Evolutionary conservation across 1,139 yeast genomes (phyloP).

Genomic region (Geotrichum macrosporum): DNA sequence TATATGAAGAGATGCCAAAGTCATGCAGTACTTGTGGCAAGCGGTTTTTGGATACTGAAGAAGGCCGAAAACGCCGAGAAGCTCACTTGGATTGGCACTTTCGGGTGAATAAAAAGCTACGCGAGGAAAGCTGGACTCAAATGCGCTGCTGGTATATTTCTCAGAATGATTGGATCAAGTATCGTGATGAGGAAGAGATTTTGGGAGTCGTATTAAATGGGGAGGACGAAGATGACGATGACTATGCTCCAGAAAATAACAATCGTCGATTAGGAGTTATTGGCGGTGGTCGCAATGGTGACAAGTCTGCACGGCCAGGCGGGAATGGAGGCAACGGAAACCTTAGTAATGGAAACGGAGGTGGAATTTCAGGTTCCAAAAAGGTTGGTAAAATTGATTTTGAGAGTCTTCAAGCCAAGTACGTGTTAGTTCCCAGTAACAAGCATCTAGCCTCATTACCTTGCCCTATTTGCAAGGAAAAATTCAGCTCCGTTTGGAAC

Average conservation of each 20-base stretch:
- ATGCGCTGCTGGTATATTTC: constrained; percentile 80
- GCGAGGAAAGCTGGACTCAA: constrained; percentile 50
- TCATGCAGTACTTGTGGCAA: constrained; percentile 91
- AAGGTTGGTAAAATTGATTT: constrained; percentile 19
- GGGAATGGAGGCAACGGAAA: constrained; percentile 17
- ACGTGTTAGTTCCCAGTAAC: constrained; percentile 59
- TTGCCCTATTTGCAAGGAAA: constrained; percentile 87
- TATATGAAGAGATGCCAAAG: constrained; percentile 62
- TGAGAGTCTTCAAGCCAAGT: constrained; percentile 31
- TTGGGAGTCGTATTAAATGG: constrained; percentile 36
- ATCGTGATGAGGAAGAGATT: constrained; percentile 58
- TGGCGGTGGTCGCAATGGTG: constrained; percentile 22
- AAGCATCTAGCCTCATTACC: constrained; percentile 62
- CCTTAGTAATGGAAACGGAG: neutral
- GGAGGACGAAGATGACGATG: constrained; percentile 23
- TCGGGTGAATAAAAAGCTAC: constrained; percentile 75
- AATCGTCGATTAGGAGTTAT: constrained; percentile 12
- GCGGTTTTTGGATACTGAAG: constrained; percentile 62
- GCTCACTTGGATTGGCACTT: constrained; percentile 95
- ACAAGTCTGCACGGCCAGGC: neutral
- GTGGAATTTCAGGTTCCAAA: neutral
- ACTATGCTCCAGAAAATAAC: constrained; percentile 25
- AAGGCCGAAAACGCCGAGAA: constrained; percentile 53
- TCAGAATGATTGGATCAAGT: constrained; percentile 68
- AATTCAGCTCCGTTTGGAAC: constrained; percentile 71